These are phyloP conservation scores for Austroboletus novae-zelandiae DNA, from an alignment of 1,284 basidiomycete genomes.

Conservation along the genomic window DNA sequence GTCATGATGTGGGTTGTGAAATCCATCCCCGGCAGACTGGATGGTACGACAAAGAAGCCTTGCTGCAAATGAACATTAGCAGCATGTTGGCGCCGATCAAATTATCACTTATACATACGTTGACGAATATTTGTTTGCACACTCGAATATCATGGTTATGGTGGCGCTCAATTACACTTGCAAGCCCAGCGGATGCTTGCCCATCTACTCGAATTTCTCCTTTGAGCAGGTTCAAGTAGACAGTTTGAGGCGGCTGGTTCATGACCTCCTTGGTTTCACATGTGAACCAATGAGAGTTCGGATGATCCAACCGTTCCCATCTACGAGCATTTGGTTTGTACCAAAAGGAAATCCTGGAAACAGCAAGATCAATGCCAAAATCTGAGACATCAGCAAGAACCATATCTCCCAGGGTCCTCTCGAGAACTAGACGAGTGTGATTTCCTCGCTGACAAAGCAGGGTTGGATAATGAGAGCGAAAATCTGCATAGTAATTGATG, in stretches of 20 bases:
- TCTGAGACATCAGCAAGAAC: slow-evolving; percentile 3
- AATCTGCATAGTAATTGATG: slow-evolving; percentile 8
- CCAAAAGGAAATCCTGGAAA: slow-evolving; percentile 33
- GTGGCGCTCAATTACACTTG: slow-evolving; percentile 28
- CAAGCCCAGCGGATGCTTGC: slow-evolving; percentile 37
- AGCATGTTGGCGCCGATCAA: neutral
- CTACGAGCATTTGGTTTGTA: neutral
- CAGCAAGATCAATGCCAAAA: slow-evolving; percentile 34
- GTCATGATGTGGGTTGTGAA: slow-evolving; percentile 29
- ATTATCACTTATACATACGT: slow-evolving; percentile 15
- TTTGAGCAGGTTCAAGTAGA: slow-evolving; percentile 3
- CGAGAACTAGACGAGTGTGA: slow-evolving; percentile 27
- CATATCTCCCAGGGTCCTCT: slow-evolving; percentile 10
- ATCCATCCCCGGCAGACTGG: slow-evolving; percentile 34
- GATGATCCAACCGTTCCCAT: neutral
- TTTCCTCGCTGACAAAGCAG: slow-evolving; percentile 20
- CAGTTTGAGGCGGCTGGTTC: neutral
- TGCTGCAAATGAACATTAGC: slow-evolving; percentile 21
- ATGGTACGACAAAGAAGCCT: slow-evolving; percentile 35
- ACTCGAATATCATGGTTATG: neutral
- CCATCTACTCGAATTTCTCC: slow-evolving; percentile 26
- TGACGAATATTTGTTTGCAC: slow-evolving; percentile 31
- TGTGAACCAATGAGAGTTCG: slow-evolving; percentile 1
- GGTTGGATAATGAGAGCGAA: neutral
- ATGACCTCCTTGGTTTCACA: neutral